These are phyloP conservation scores for Trifolium pratense DNA, from an alignment of 306 rosid species.

Conservation along the genomic window DNA sequence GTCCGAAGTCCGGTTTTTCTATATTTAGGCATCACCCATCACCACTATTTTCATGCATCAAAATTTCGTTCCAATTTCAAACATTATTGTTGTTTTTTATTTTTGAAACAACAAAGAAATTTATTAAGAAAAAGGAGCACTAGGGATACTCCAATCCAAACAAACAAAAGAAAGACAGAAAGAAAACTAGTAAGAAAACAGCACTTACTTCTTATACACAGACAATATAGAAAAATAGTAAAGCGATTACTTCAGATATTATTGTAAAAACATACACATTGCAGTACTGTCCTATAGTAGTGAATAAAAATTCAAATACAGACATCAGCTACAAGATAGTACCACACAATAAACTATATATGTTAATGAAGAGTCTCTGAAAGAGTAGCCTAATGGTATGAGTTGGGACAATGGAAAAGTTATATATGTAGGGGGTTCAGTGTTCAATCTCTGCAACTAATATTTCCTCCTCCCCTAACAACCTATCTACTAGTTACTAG, in stretches of 20 bases:
- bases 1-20: slow-evolving; percentile 21
- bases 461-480: not conserved
- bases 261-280: not conserved
- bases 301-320: slow-evolving; percentile 32
- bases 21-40: slow-evolving; percentile 26
- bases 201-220: too few relatives aligned
- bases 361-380: not conserved
- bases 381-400: not conserved
- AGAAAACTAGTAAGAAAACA: too few relatives aligned
- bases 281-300: slow-evolving; percentile 10
- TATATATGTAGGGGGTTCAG: not conserved
- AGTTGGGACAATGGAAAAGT: not conserved
- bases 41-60: slow-evolving; percentile 28
- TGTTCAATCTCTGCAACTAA: not conserved
- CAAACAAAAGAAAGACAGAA: too few relatives aligned
- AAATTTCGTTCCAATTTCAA: slow-evolving; percentile 31
- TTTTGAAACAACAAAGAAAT: too few relatives aligned
- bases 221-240: too few relatives aligned
- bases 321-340: slow-evolving; percentile 18
- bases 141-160: too few relatives aligned
- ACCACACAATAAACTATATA: too few relatives aligned
- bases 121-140: too few relatives aligned
- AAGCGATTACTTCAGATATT: not conserved
- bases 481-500: not conserved
- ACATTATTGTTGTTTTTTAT: not conserved